These are phyloP conservation scores for Chlamydomonas eustigma DNA, from an alignment of 139 green algal species.

Conservation along the genomic window DNA sequence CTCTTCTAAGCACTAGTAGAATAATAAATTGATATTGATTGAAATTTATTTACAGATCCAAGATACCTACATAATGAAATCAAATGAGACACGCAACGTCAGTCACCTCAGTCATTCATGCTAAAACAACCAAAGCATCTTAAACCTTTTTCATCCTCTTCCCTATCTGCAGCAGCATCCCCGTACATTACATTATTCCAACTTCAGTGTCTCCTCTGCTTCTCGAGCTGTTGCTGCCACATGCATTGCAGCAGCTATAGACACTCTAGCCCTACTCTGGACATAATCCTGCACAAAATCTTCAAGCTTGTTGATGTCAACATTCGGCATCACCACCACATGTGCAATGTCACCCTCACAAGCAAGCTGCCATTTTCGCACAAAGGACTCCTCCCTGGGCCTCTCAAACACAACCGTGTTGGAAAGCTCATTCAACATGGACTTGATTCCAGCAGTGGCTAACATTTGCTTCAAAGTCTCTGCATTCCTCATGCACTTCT, in stretches of 20 bases:
- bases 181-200: too few relatives aligned
- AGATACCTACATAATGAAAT: too few relatives aligned
- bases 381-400: slow-evolving; percentile 76
- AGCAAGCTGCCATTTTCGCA: slow-evolving; percentile 94
- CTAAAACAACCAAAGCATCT: too few relatives aligned
- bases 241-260: slow-evolving; percentile 28
- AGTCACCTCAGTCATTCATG: too few relatives aligned
- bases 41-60: too few relatives aligned
- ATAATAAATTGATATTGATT: too few relatives aligned
- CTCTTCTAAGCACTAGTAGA: too few relatives aligned
- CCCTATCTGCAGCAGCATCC: too few relatives aligned
- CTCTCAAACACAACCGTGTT: slow-evolving; percentile 94
- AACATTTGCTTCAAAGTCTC: slow-evolving; percentile 63
- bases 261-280: slow-evolving; percentile 37
- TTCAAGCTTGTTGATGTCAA: slow-evolving; percentile 86
- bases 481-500: slow-evolving; percentile 88
- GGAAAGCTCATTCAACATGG: slow-evolving; percentile 91
- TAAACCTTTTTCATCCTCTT: too few relatives aligned
- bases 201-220: background rate
- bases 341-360: slow-evolving; percentile 93
- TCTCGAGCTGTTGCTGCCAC: background rate
- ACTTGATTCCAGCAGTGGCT: slow-evolving; percentile 56
- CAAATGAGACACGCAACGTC: too few relatives aligned
- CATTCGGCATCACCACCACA: slow-evolving; percentile 97
- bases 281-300: slow-evolving; percentile 76